A percentile compares a stretch with the other conserved stretches of the same genome.
These are phyloP conservation scores for Leccinum sublutescens DNA, from an alignment of 768 basidiomycete species.

Conservation along the genomic window DNA sequence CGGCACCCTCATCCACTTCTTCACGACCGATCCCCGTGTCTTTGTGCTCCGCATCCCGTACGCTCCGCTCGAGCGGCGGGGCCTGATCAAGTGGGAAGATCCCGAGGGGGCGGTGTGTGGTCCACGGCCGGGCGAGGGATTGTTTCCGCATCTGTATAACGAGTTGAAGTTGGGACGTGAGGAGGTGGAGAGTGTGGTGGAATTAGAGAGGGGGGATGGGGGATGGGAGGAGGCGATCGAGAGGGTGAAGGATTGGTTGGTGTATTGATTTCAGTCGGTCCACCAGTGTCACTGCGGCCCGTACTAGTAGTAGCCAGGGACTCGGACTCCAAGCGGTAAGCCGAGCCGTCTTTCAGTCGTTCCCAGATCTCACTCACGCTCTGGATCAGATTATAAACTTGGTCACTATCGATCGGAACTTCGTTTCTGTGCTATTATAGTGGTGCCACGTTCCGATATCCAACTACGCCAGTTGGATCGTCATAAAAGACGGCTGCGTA, in stretches of 20 bases:
- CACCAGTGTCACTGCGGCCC: too few relatives aligned
- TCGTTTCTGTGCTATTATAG: neutral
- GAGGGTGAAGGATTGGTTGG: constrained; percentile 30
- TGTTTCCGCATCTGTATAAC: constrained; percentile 59
- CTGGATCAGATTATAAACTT: neutral
- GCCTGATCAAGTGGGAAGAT: constrained; percentile 48
- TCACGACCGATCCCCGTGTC: constrained; percentile 37
- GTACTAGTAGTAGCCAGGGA: too few relatives aligned
- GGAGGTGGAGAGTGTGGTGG: constrained; percentile 43
- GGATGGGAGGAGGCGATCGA: constrained; percentile 36
- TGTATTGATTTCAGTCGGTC: constrained; percentile 24
- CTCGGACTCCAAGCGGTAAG: neutral
- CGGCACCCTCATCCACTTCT: constrained; percentile 48
- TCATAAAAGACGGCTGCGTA: neutral
- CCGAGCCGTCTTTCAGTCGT: neutral
- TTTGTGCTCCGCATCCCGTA: constrained; percentile 47
- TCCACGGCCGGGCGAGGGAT: constrained; percentile 41
- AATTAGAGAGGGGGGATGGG: constrained; percentile 23
- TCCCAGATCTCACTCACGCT: neutral
- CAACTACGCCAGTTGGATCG: neutral
- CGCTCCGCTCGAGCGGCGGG: constrained; percentile 31
- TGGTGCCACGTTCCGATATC: too few relatives aligned
- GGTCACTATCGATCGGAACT: neutral
- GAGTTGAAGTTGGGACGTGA: constrained; percentile 39
- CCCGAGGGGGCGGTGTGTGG: constrained; percentile 41